Conservation (phyloP, 2,329 filamentous ascomycete genomes). For the Thyridium curvatum region DNA sequence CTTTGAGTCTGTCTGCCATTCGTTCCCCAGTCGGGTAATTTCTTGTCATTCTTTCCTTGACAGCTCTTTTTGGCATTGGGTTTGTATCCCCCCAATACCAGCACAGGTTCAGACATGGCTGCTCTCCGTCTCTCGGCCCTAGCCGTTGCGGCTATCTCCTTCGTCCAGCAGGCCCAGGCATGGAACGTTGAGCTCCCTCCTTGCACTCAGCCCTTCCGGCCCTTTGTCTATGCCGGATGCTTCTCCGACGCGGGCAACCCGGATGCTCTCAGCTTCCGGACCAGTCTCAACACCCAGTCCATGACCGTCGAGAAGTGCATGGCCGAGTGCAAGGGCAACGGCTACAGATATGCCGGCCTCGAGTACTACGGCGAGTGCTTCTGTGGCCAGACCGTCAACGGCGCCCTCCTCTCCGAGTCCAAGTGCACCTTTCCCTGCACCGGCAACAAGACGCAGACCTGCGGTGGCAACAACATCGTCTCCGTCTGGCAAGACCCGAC, state of each 20-base stretch:
- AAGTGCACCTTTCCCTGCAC: conserved; percentile 53
- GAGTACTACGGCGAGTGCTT: conserved; percentile 47
- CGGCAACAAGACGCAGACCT: conserved; percentile 35
- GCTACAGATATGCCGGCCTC: conserved; percentile 44
- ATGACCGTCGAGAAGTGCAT: conserved; percentile 44
- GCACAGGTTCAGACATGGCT: conserved; percentile 26
- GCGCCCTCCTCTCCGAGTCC: conserved; percentile 42
- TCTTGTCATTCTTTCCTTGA: neutral
- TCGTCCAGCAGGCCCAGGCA: conserved; percentile 29
- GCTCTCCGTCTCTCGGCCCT: conserved; percentile 24
- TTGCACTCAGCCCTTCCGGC: conserved; percentile 36
- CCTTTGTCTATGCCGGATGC: conserved; percentile 42
- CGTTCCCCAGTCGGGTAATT: too few species aligned
- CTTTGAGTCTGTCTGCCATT: too few species aligned
- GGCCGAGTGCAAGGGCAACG: conserved; percentile 42
- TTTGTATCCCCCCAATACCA: neutral
- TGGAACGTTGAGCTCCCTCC: conserved; percentile 37
- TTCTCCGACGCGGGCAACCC: conserved; percentile 29
- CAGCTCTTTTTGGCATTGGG: neutral
- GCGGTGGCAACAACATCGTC: conserved; percentile 40
- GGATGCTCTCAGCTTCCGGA: conserved; percentile 34
- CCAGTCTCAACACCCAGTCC: conserved; percentile 23
- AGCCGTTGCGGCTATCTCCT: conserved; percentile 28
- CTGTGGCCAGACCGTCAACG: conserved; percentile 43
- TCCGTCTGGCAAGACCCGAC: conserved; percentile 44